These are phyloP conservation scores for Lepidium campestre DNA, from an alignment of 441 rosid genomes.

Conservation along the genomic window DNA sequence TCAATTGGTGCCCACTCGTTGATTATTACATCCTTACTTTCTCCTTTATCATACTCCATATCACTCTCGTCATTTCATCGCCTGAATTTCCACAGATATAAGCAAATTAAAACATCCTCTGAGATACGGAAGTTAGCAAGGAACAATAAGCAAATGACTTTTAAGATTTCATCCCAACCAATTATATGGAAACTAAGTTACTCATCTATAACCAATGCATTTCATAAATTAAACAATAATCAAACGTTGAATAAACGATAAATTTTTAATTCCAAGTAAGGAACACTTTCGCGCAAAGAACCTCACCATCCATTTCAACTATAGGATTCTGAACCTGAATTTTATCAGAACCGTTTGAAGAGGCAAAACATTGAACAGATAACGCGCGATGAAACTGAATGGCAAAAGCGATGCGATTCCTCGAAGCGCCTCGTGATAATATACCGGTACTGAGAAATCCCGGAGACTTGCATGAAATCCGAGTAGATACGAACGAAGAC, in stretches of 20 bases:
- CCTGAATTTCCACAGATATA: constrained; percentile 28
- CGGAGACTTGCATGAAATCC: constrained; percentile 20
- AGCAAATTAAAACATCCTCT: neutral
- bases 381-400: constrained; percentile 28
- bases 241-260: neutral
- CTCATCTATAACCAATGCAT: neutral
- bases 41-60: constrained; percentile 80
- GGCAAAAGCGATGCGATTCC: constrained; percentile 36
- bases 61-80: constrained; percentile 93
- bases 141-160: neutral
- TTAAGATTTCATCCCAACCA: neutral
- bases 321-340: constrained; percentile 74
- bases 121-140: neutral
- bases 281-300: neutral
- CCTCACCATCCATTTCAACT: constrained; percentile 93
- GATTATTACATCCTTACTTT: constrained; percentile 37
- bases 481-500: constrained; percentile 16
- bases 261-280: neutral
- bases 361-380: constrained; percentile 69
- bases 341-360: constrained; percentile 51
- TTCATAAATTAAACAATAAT: neutral
- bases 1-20: neutral
- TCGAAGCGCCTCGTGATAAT: constrained; percentile 17
- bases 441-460: constrained; percentile 26
- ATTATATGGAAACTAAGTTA: neutral